Evolutionary conservation across 2,329 filamentous ascomycete species (phyloP), one percentile per base, ranked within the genome.

Genomic region (Ascochyta fabae): DNA sequence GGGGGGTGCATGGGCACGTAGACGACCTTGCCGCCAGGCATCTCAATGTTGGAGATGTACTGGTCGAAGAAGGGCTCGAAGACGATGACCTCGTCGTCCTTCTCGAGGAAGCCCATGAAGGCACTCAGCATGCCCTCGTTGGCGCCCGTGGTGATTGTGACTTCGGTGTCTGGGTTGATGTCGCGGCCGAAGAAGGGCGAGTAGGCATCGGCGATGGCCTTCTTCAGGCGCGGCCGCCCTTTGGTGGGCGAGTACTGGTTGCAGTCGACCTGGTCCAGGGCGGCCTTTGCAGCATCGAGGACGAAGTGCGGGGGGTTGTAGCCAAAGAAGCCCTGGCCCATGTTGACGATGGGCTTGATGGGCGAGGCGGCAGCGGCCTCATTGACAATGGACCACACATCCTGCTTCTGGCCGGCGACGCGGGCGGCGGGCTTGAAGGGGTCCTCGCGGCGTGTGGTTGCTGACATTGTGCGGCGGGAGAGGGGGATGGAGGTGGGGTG

Each of bases 1-100:
- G 95, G 95, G 26, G 95, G 94, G 59, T 95, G 90, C 73, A 99
- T 82, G n/a, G 95, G 93, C 23, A 98, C 94, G 73, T 97, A 98
- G 66, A 94, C 89, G 61, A 98, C 91, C 73, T 89, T 96, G 64
- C 95, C 95, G 47, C 95, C 95, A 0, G 95, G 88, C 93, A 99
- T 98, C 77, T 97, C 91, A 62, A 99, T 98, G 78, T 99, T 99
- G 81, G 89, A 92, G 65, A 99, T 96, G 75, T 98, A 96, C 87
- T 99, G 95, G 78, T 99, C 95, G 74, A 98, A 99, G 79, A 97
- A 99, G 10, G 95, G 95, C 80, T 99, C 95, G 74, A 99, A 97
- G 53, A 99, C 85, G 64, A 99, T 97, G 63, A 97, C 95, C 77
- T 99, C 95, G 72, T 99, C 95, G 12, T 92, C 95, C 1, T 86